Conservation (phyloP, 1,139 yeast genomes). For the Scheffersomyces quercinus region DNA sequence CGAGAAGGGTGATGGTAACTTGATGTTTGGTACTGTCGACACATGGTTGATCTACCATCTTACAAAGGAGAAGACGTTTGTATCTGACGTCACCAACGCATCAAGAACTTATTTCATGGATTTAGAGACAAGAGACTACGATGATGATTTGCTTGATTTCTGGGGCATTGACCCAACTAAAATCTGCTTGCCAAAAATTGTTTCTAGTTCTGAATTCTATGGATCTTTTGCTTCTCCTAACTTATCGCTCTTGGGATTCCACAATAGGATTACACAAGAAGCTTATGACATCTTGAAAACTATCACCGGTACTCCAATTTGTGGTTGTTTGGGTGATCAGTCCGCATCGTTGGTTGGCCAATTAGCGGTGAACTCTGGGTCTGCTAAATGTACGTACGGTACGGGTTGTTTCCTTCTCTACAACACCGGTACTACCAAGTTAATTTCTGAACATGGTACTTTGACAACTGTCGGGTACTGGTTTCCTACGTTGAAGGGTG, state of each 20-base stretch:
- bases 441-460: conserved; percentile 76
- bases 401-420: conserved; percentile 91
- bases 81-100: conserved; percentile 90
- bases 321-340: conserved; percentile 95
- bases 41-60: conserved; percentile 90
- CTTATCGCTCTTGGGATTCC: conserved; percentile 51
- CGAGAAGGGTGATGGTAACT: conserved; percentile 66
- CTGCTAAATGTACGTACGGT: conserved; percentile 96
- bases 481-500: conserved; percentile 66
- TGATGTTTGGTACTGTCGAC: conserved; percentile 94
- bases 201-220: conserved; percentile 76
- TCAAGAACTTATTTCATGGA: conserved; percentile 91
- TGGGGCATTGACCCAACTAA: conserved; percentile 77
- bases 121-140: conserved; percentile 74
- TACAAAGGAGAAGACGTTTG: conserved; percentile 69
- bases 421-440: conserved; percentile 74
- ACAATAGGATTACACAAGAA: conserved; percentile 51
- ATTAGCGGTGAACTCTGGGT: conserved; percentile 77
- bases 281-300: conserved; percentile 51
- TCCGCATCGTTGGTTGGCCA: conserved; percentile 94
- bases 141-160: conserved; percentile 69
- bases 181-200: conserved; percentile 75
- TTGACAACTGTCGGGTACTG: conserved; percentile 89
- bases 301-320: conserved; percentile 66
- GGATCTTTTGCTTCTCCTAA: conserved; percentile 70